Evolutionary conservation across 495 filamentous ascomycete species (phyloP).

Genomic region (Penicilliopsis zonata): DNA sequence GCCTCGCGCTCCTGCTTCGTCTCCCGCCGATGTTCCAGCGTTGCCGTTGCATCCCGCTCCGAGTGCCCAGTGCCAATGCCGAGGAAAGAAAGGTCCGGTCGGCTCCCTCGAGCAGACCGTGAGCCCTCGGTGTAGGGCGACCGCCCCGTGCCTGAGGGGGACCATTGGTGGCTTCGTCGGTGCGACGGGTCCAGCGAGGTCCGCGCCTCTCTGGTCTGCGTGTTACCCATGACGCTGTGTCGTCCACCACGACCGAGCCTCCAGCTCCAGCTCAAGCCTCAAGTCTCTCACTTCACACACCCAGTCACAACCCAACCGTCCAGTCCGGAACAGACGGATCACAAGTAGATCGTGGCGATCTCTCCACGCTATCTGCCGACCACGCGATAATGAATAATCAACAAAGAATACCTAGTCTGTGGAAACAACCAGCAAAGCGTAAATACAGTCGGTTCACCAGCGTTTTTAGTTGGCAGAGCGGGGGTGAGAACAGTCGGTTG

Average conservation of each 20-base stretch:
- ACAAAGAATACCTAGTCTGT: too few relatives aligned
- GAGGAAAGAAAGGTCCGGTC: slow-evolving; percentile 45
- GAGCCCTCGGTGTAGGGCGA: slow-evolving; percentile 28
- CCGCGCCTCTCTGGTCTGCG: slow-evolving; percentile 47
- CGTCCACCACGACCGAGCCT: too few relatives aligned
- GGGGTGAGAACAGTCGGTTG: slow-evolving; percentile 1
- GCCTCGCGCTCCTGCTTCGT: slow-evolving; percentile 88
- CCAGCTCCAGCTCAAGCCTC: too few relatives aligned
- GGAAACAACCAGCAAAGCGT: too few relatives aligned
- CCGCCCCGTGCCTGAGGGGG: slow-evolving; percentile 21
- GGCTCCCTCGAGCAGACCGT: slow-evolving; percentile 35
- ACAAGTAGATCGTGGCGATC: too few relatives aligned
- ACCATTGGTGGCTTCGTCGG: slow-evolving; percentile 24
- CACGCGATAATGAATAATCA: too few relatives aligned
- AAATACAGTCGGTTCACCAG: too few relatives aligned
- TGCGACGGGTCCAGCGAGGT: slow-evolving; percentile 17
- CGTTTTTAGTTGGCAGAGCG: slow-evolving; percentile 5
- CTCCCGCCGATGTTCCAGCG: slow-evolving; percentile 53
- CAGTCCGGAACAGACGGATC: too few relatives aligned
- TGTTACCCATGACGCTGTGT: slow-evolving; percentile 60
- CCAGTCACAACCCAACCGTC: too few relatives aligned
- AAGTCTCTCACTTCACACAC: too few relatives aligned
- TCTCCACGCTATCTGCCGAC: too few relatives aligned
- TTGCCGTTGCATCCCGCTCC: slow-evolving; percentile 28
- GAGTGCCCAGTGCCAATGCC: slow-evolving; percentile 34